Evolutionary conservation across 768 basidiomycete species (phyloP).

Genomic region (Podaxis sp.): DNA sequence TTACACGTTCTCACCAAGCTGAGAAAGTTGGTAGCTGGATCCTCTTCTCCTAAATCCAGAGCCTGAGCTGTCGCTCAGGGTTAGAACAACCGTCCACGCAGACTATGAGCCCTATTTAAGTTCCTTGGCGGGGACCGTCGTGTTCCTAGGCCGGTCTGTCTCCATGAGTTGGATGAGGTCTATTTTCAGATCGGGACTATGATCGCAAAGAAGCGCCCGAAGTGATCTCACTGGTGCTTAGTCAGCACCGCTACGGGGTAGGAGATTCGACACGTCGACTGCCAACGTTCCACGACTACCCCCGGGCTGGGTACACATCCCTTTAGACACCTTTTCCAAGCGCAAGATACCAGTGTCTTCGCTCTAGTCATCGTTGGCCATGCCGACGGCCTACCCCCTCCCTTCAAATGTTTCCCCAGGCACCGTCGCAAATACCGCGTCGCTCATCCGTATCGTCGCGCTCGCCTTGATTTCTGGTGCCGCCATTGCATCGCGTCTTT

Average conservation of each 20-base stretch:
- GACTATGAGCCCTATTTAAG: neutral
- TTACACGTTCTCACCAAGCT: neutral
- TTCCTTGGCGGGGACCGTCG: neutral
- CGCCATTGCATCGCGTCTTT: slow-evolving; percentile 93
- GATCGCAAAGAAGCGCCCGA: neutral
- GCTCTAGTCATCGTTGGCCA: slow-evolving; percentile 40
- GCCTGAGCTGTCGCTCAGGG: neutral
- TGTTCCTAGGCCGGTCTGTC: neutral
- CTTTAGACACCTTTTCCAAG: neutral
- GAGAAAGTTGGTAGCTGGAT: neutral
- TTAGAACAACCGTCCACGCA: neutral
- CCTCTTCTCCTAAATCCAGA: neutral
- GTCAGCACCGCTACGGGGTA: slow-evolving; percentile 23
- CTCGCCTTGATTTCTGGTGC: slow-evolving; percentile 90
- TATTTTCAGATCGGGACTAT: neutral
- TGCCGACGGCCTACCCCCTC: slow-evolving; percentile 73
- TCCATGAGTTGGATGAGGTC: neutral
- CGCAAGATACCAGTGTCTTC: slow-evolving; percentile 4
- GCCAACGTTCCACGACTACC: slow-evolving; percentile 6
- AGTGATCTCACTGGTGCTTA: slow-evolving; percentile 20
- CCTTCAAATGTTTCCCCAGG: slow-evolving; percentile 67
- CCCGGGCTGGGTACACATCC: neutral
- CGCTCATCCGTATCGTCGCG: slow-evolving; percentile 87
- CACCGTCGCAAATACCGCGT: slow-evolving; percentile 84
- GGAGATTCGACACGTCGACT: slow-evolving; percentile 33